Percentiles rank a stretch among this genome's conserved stretches.
Evolutionary conservation across 1,284 basidiomycete genomes (phyloP).

Genomic region (Hypsizygus ulmarius): DNA sequence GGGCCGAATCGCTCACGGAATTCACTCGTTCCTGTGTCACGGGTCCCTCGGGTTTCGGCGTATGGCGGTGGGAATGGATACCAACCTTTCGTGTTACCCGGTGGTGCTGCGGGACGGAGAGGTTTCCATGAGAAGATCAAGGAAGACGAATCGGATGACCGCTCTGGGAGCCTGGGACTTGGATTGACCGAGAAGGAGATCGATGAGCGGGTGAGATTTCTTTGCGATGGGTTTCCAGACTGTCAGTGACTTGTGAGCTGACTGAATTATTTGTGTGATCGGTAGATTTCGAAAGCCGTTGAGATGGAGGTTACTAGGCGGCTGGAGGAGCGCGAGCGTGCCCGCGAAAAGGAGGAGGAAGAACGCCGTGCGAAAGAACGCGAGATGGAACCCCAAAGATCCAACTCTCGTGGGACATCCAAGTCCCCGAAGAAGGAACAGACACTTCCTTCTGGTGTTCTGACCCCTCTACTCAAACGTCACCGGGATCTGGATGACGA

Average conservation of each 20-base stretch:
- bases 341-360: constrained; percentile 42
- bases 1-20: constrained; percentile 26
- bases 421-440: constrained; percentile 38
- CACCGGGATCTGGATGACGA: constrained; percentile 67
- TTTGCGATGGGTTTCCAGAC: background rate
- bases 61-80: constrained; percentile 28
- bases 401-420: constrained; percentile 25
- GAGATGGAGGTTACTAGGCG: constrained; percentile 69
- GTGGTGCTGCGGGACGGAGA: constrained; percentile 20
- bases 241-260: too few species aligned
- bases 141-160: constrained; percentile 26
- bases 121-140: constrained; percentile 26
- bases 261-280: background rate
- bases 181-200: constrained; percentile 68
- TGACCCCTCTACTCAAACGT: constrained; percentile 58
- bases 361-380: constrained; percentile 24
- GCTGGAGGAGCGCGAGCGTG: constrained; percentile 55
- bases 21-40: constrained; percentile 37
- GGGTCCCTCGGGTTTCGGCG: constrained; percentile 32
- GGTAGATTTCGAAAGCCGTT: constrained; percentile 67
- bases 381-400: constrained; percentile 24
- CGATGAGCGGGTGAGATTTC: constrained; percentile 55
- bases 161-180: constrained; percentile 31
- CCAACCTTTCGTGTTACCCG: constrained; percentile 34
- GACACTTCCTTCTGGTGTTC: constrained; percentile 51